A percentile compares a stretch with the other conserved stretches of the same genome.
phyloP scores from a whole-genome alignment of 2,329 filamentous ascomycete genomes.

The Mycocentrospora acerina region DNA sequence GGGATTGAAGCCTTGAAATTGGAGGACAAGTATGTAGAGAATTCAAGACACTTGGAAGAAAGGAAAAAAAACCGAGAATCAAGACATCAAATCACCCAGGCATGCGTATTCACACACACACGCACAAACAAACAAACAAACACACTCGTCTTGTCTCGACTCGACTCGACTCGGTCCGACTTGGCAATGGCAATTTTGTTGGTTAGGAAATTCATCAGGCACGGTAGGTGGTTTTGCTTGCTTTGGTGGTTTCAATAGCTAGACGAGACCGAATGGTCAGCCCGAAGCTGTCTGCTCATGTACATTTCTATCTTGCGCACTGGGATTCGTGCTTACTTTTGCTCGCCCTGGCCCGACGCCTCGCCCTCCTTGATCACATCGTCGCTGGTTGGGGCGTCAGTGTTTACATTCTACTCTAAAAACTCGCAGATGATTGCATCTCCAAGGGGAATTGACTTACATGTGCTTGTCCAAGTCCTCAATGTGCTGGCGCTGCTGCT shows the following conservation, averaged over 20 bases:
- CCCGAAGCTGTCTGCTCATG: constrained; percentile 13
- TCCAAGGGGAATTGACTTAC: constrained; percentile 55
- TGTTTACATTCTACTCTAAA: not conserved
- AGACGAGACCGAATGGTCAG: constrained; percentile 19
- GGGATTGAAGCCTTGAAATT: too few relatives aligned
- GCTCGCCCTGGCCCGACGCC: constrained; percentile 64
- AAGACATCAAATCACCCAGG: too few relatives aligned
- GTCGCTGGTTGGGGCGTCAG: constrained; percentile 57
- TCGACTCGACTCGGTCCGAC: too few relatives aligned
- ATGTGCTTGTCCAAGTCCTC: constrained; percentile 85
- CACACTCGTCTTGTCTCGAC: too few relatives aligned
- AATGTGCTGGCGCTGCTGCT: constrained; percentile 78
- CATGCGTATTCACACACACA: too few relatives aligned
- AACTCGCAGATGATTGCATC: too few relatives aligned
- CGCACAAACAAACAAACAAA: too few relatives aligned
- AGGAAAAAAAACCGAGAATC: too few relatives aligned
- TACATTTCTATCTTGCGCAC: constrained; percentile 11
- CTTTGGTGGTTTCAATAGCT: constrained; percentile 12
- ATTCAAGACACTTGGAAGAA: too few relatives aligned
- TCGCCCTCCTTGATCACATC: constrained; percentile 73
- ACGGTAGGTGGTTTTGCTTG: too few relatives aligned
- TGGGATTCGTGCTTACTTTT: constrained; percentile 29
- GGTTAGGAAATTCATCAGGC: not conserved
- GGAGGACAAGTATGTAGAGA: too few relatives aligned
- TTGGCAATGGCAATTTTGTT: too few relatives aligned